Base-by-base conservation (phyloP, 2,329 filamentous ascomycete genomes). In the Fonsecaea multimorphosa region DNA sequence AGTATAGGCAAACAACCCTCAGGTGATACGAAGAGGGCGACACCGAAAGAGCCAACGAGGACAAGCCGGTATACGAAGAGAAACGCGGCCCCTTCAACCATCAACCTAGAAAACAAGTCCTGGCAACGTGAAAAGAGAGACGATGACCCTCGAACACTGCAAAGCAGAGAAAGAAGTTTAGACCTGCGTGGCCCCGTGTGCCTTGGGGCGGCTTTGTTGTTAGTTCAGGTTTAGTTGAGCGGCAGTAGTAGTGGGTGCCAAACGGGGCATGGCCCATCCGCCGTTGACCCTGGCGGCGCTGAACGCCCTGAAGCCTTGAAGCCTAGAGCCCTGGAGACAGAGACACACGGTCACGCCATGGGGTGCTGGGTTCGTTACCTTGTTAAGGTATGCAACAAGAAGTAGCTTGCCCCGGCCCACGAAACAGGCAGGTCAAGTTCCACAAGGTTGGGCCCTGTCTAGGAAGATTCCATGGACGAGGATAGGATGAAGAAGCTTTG, bases 1-100 rank as follows among this genome's bases (percentile, higher is more conserved):
- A 58, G 38, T 4, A 19, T 1, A n/a, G 16, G 11, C 12, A 27
- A 58, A 44, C 24, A n/a, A n/a, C 11, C 32, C 54, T 57, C 55
- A 58, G 55, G 55, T 58, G 55, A 58, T 27, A 58, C 55, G 22
- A 46, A 46, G 36, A 31, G 16, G 4, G 55, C 36, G 55, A 58
- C 38, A 24, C 8, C 27, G 36, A 7, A 49, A 40, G 16, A 19
- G 16, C n/a, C 14, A 6, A 40, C 16, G 38, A 4, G 16, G 5
- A n/a, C 5, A 12, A 31, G 14, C 29, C 16, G 12, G n/a, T 27
- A 38, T 38, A 38, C 34, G 9, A 38, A 38, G 38, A 40, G 4
- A 40, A 4, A 6, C 16, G 8, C 38, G 3, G 5, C 38, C 16
- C 16, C 12, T n/a, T 40, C 36, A 19, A 40, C n/a, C 4, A 6